phyloP scores from a whole-genome alignment of 306 rosid species.

The Vachellia pachyceras region DNA sequence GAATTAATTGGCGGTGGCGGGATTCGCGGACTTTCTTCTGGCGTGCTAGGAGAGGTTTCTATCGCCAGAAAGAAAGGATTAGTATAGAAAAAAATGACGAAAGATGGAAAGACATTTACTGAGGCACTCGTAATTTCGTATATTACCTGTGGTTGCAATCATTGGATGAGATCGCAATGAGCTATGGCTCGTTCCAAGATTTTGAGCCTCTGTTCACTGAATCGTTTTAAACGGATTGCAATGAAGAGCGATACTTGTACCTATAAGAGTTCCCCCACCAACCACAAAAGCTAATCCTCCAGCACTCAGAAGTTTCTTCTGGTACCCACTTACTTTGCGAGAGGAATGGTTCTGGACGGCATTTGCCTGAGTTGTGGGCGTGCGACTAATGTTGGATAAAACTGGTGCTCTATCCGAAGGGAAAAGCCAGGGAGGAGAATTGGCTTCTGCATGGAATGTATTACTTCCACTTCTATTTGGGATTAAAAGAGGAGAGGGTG shows the following conservation, averaged over 20 bases:
- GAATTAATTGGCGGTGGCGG: slow-evolving; percentile 60
- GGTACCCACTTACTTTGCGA: slow-evolving; percentile 39
- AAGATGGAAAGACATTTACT: slow-evolving; percentile 14
- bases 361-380: slow-evolving; percentile 77
- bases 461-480: slow-evolving; percentile 82
- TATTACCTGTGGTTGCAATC: slow-evolving; percentile 59
- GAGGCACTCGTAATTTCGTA: too few relatives aligned
- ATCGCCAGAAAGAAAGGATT: slow-evolving; percentile 1
- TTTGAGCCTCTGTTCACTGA: slow-evolving; percentile 39
- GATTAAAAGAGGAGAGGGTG: slow-evolving; percentile 5
- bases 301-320: slow-evolving; percentile 63
- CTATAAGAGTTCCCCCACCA: slow-evolving; percentile 75
- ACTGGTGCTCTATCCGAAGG: slow-evolving; percentile 60
- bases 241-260: slow-evolving; percentile 60
- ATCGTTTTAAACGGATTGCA: slow-evolving; percentile 52
- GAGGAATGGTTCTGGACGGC: slow-evolving; percentile 69
- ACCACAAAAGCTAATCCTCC: slow-evolving; percentile 78
- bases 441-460: slow-evolving; percentile 56
- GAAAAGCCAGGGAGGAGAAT: slow-evolving; percentile 85
- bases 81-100: not conserved
- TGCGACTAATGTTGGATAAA: slow-evolving; percentile 56
- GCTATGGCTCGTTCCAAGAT: slow-evolving; percentile 42
- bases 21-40: slow-evolving; percentile 58
- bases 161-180: slow-evolving; percentile 53
- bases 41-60: slow-evolving; percentile 50